Evolutionary conservation across 345 rosid genomes (phyloP), one percentile per base, ranked within the genome.

Genomic region (Pugionium cornutum): DNA sequence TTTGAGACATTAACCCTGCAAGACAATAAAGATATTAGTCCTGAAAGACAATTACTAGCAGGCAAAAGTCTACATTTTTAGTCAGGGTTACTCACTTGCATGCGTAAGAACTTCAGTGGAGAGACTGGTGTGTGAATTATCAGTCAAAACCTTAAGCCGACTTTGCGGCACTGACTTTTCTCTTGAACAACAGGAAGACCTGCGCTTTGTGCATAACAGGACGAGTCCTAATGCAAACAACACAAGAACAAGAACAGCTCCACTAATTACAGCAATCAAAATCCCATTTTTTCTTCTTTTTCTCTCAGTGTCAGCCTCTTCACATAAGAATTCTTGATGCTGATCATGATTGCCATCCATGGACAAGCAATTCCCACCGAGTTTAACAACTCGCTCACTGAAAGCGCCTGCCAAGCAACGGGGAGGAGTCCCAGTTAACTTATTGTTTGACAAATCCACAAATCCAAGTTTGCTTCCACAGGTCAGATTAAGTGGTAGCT

Each of bases 401-500:
- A 86, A 83, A 53, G 67, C 63, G 49, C 77, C 65, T 33, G 83
- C 80, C 76, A 90, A 75, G 82, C 99, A 94, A 66, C 84, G 76
- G 28, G 99, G 97, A 80, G 85, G 84, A 44, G 53, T 73, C 63
- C 99, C 99, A 11, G 45, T 69, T 25, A 94, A 80, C 81, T 74
- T 86, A 83, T 94, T 94, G 53, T 76, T 65, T 11, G 99, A 90
- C 65, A 94, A 77, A 75, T 94, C 96, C 28, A 94, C 95, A 64
- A 86, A 85, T 27, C 97, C 97, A 4, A 94, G 92, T 74, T 85
- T 90, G 71, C 79, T 62, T 46, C 96, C 87, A 52, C 99, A 94
- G 3, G 41, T 75, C 41, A 90, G 77, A 55, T 72, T 51, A 25
- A 53, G 59, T 5, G 80, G 83, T 66, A 94, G 77, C 67, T 85